These are phyloP conservation scores for Candida bentonensis DNA, from an alignment of 805 yeast species.

Conservation along the genomic window DNA sequence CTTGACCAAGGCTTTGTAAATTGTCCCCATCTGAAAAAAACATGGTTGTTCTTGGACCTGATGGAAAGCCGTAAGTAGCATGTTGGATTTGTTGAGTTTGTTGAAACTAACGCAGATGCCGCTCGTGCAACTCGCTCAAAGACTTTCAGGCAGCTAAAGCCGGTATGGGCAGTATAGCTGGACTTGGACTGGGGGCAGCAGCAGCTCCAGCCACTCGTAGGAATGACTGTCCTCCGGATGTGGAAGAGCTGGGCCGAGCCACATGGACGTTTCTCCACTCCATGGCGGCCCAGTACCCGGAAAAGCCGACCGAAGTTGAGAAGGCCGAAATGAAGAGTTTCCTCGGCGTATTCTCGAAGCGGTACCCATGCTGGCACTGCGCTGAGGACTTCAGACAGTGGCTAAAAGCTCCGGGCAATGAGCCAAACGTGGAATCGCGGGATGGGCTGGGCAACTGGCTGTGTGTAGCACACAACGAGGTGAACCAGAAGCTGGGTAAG, in stretches of 20 bases:
- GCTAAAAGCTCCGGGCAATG: conserved; percentile 32
- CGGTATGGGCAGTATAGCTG: conserved; percentile 12
- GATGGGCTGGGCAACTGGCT: conserved; percentile 83
- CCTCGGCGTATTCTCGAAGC: conserved; percentile 51
- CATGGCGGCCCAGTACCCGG: conserved; percentile 82
- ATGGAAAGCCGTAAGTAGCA: background rate
- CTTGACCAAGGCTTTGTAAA: no score
- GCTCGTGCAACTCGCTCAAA: conserved; percentile 68
- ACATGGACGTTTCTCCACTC: conserved; percentile 91
- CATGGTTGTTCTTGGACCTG: background rate
- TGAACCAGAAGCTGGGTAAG: conserved; percentile 78
- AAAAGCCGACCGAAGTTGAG: conserved; percentile 41
- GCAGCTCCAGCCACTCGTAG: conserved; percentile 13
- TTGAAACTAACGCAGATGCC: conserved; percentile 38
- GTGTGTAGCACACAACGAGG: conserved; percentile 90
- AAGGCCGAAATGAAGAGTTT: conserved; percentile 64
- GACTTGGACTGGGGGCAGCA: conserved; percentile 12
- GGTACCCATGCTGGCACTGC: conserved; percentile 92
- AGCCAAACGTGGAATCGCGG: conserved; percentile 31
- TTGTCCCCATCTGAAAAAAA: no score
- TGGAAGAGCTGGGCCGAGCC: conserved; percentile 60
- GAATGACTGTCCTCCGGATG: conserved; percentile 59
- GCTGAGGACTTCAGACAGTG: conserved; percentile 69
- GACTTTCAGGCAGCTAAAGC: conserved; percentile 60
- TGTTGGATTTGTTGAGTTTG: background rate